phyloP scores from a whole-genome alignment of 139 green algal genomes.

The Volvox reticuliferus region DNA sequence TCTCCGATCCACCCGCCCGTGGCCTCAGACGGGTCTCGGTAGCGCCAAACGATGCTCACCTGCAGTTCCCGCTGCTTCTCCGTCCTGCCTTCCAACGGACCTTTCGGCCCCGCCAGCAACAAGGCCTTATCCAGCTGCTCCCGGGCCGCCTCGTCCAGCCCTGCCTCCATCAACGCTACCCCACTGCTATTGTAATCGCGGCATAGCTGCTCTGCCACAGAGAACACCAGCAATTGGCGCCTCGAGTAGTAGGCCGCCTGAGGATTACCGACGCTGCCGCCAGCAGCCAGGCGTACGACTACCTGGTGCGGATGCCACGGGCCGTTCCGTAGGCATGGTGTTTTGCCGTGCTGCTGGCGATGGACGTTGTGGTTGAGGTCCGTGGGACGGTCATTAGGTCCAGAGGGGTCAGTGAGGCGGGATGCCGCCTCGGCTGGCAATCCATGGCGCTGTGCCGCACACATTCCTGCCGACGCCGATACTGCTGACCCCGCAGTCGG shows the following conservation, averaged over 20 bases:
- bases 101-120: conserved; percentile 36
- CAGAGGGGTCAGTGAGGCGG: neutral
- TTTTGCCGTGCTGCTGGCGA: neutral
- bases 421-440: no score
- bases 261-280: neutral
- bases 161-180: conserved; percentile 39
- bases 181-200: conserved; percentile 45
- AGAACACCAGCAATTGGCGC: neutral
- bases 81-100: conserved; percentile 10
- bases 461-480: no score
- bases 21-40: no score
- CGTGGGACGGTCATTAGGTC: no score
- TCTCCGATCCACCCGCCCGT: no score
- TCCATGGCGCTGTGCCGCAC: no score
- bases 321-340: neutral
- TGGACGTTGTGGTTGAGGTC: neutral
- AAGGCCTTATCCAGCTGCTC: conserved; percentile 52
- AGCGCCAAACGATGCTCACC: neutral
- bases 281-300: neutral
- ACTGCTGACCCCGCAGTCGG: neutral
- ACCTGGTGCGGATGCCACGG: neutral
- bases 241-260: neutral
- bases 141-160: neutral
- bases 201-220: conserved; percentile 33
- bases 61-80: conserved; percentile 29